Base-by-base conservation (phyloP, 768 basidiomycete genomes). In the Glaciozyma martinii region DNA sequence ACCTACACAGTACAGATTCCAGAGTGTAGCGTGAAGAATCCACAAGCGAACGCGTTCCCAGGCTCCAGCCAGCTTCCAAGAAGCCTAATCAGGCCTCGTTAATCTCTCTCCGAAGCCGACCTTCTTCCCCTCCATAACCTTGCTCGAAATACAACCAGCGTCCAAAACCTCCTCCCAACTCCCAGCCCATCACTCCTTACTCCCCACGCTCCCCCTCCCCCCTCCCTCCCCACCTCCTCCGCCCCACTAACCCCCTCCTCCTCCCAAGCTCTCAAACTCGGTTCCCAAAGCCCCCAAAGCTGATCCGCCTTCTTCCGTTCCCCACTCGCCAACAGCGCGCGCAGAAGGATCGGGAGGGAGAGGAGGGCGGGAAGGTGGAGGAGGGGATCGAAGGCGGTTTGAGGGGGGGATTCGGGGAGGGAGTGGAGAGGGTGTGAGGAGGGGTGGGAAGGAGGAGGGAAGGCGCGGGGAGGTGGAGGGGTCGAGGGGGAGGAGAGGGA, bases 201-300 rank as follows among this genome's bases (percentile, higher is more conserved):
- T 50, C 49, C n/a, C n/a, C 4, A 50, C 49, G 23, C 49, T 50
- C 13, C 3, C 27, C 25, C 62, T 56, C 62, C 53, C 23, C 43
- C 16, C 49, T 72, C 73, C n/a, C 25, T 55, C 37, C 62, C 70
- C 3, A 74, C 30, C 59, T 74, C 70, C n/a, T 47, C 33, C 21
- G 60, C 66, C 7, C 73, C 73, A 37, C 68, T 54, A 18, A 74
- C 71, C 1, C 66, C 52, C 5, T 63, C 70, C 30, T 74, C 72
- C 55, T 68, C 67, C 72, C 71, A 73, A 15, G 47, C 47, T 32
- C 66, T 27, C 50, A 74, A 43, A 5, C 67, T 68, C 3, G 73
- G 72, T 59, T 74, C 72, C 65, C 68, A 73, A 12, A 50, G 29
- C 6, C 71, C 71, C 70, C 71, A 74, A 33, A 71, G 58, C 19